Evolutionary conservation across 192 early-diverging fungal genomes (phyloP).

Genomic region (Backusella mclennaniae): DNA sequence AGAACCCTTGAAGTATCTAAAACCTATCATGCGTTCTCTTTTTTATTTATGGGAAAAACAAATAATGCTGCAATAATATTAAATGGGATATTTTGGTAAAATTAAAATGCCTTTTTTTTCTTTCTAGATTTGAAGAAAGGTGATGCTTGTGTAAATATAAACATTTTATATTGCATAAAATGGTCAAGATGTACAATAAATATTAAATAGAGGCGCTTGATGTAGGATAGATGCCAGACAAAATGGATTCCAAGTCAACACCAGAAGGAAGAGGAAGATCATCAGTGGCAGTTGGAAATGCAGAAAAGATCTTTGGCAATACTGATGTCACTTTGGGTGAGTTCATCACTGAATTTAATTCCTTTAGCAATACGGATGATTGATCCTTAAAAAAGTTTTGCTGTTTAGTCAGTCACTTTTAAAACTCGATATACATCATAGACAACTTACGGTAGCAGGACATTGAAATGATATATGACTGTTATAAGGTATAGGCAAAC

Average conservation of each 20-base stretch:
- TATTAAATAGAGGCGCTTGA: not conserved
- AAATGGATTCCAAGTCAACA: not conserved
- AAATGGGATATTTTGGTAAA: not conserved
- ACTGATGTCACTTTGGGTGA: not conserved
- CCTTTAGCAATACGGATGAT: not conserved
- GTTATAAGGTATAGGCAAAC: slow-evolving; percentile 39
- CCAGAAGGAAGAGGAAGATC: not conserved
- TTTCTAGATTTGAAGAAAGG: not conserved
- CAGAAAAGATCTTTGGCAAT: not conserved
- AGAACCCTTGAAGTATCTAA: not conserved
- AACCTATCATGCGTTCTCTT: not conserved
- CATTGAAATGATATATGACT: slow-evolving; percentile 34
- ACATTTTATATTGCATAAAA: not conserved
- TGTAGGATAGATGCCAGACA: not conserved
- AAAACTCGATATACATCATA: not conserved
- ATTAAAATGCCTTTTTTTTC: not conserved
- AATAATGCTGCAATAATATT: not conserved
- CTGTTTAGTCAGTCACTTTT: not conserved
- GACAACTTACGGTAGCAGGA: slow-evolving; percentile 24
- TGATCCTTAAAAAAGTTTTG: not conserved
- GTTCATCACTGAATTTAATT: not conserved
- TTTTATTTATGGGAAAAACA: not conserved
- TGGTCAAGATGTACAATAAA: not conserved
- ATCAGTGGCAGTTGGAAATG: not conserved
- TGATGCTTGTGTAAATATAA: not conserved